Evolutionary conservation across 2,329 filamentous ascomycete genomes (phyloP).

Genomic region (Colletotrichum higginsianum): DNA sequence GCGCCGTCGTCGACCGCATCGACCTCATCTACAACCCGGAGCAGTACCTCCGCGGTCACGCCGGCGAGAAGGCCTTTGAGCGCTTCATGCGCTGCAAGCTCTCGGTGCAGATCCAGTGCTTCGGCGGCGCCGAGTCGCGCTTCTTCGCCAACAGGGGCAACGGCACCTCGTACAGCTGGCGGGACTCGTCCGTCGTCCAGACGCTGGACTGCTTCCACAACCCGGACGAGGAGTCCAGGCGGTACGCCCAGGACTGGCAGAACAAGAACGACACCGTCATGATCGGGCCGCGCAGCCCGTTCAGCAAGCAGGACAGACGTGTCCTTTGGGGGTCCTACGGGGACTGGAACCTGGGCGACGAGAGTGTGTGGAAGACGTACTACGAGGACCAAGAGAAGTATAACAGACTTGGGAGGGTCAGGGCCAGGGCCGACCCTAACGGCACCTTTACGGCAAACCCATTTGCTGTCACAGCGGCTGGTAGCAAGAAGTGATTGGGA

Average conservation of each 20-base stretch:
- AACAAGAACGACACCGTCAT: conserved; percentile 54
- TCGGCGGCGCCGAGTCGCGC: conserved; percentile 60
- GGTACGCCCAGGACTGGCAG: conserved; percentile 59
- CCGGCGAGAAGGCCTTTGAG: conserved; percentile 45
- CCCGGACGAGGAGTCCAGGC: conserved; percentile 45
- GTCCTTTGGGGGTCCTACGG: conserved; percentile 59
- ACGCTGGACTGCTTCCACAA: conserved; percentile 63
- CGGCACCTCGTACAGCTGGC: conserved; percentile 63
- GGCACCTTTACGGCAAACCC: conserved; percentile 56
- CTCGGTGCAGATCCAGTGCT: conserved; percentile 61
- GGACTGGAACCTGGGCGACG: conserved; percentile 51
- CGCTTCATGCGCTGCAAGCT: conserved; percentile 53
- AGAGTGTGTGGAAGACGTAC: conserved; percentile 52
- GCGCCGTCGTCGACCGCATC: conserved; percentile 55
- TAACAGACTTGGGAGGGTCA: conserved; percentile 48
- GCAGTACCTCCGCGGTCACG: conserved; percentile 42
- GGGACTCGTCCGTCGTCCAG: conserved; percentile 58
- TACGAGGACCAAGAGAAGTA: conserved; percentile 55
- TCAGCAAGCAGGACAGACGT: conserved; percentile 55
- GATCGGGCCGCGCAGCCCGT: conserved; percentile 48
- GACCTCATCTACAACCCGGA: conserved; percentile 54
- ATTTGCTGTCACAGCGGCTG: conserved; percentile 43
- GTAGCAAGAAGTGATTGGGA: not conserved
- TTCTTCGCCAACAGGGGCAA: conserved; percentile 59
- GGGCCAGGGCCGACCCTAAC: conserved; percentile 52